Evolutionary conservation across 169 alveolate species (phyloP).

Genomic region (Cyclospora cayetanensis): DNA sequence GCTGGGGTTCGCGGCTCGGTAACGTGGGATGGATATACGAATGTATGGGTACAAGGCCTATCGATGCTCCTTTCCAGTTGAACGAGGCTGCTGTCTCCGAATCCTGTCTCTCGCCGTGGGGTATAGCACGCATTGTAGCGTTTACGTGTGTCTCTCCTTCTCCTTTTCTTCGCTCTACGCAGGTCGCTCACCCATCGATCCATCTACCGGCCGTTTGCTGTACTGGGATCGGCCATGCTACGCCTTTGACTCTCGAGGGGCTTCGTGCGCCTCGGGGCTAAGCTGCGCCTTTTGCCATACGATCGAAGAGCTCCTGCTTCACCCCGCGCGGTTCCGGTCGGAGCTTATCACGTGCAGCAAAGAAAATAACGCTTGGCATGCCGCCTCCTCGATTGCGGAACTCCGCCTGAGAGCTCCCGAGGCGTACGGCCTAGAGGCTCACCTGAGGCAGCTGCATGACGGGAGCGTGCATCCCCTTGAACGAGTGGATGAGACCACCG

Average conservation of each 20-base stretch:
- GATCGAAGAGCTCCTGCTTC: neutral
- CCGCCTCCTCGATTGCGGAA: neutral
- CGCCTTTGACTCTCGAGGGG: neutral
- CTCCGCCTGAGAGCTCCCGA: neutral
- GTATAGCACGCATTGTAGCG: no score
- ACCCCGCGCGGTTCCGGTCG: conserved; percentile 23
- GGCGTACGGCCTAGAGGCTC: conserved; percentile 4
- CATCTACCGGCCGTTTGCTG: neutral
- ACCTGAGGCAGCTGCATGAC: neutral
- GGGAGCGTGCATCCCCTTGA: neutral
- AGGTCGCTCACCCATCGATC: conserved; percentile 22
- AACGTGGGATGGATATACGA: no score
- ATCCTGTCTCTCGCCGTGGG: no score
- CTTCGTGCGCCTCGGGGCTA: neutral
- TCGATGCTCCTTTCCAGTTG: no score
- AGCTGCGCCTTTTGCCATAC: conserved; percentile 28
- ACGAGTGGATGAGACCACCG: no score
- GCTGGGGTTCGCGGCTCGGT: no score
- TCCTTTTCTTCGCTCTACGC: neutral
- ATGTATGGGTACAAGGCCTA: no score
- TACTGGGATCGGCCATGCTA: conserved; percentile 31
- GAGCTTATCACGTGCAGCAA: neutral
- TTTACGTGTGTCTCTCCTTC: neutral
- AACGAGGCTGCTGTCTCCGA: no score
- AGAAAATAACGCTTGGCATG: neutral